Evolutionary conservation across 257 asterid species (phyloP).

Genomic region (Fraxinus excelsior): DNA sequence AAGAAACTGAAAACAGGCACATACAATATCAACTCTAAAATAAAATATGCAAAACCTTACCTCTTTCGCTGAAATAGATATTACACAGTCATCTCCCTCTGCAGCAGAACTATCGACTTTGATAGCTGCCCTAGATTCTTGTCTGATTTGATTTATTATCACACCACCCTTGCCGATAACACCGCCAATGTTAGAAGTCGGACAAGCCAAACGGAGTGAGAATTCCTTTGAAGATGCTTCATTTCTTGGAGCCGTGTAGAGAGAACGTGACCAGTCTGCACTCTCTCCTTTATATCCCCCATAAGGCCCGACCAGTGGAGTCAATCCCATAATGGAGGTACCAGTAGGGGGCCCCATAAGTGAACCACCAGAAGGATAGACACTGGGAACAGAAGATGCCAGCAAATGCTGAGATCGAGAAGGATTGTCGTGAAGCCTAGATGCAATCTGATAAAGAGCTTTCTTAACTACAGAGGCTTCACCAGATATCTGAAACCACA

Average conservation of each 20-base stretch:
- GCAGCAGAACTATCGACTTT: slow-evolving; percentile 84
- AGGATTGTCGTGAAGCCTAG: slow-evolving; percentile 89
- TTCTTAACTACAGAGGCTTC: slow-evolving; percentile 73
- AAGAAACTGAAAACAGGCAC: slow-evolving; percentile 5
- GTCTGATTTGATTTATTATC: slow-evolving; percentile 87
- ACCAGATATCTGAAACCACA: slow-evolving; percentile 67
- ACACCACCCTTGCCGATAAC: slow-evolving; percentile 94
- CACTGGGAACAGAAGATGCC: slow-evolving; percentile 61
- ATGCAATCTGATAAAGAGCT: slow-evolving; percentile 77
- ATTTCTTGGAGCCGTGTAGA: slow-evolving; percentile 71
- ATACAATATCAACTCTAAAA: slow-evolving; percentile 13
- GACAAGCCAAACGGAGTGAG: slow-evolving; percentile 75
- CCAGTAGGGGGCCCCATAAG: slow-evolving; percentile 63
- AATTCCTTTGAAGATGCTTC: slow-evolving; percentile 77
- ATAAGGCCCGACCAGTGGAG: slow-evolving; percentile 71
- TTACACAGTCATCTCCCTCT: slow-evolving; percentile 86
- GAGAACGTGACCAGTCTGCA: slow-evolving; percentile 71
- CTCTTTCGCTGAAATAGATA: slow-evolving; percentile 77
- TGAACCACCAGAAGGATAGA: slow-evolving; percentile 66
- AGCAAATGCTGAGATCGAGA: slow-evolving; percentile 88
- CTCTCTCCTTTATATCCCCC: slow-evolving; percentile 83
- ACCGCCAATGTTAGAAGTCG: slow-evolving; percentile 83
- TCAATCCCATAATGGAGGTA: slow-evolving; percentile 74
- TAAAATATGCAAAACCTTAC: slow-evolving; percentile 34
- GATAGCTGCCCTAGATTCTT: slow-evolving; percentile 80